Percentiles rank a stretch among this genome's conserved stretches.
Conservation (phyloP, 75 land plant genomes). For the Chamaecyparis obtusa region DNA sequence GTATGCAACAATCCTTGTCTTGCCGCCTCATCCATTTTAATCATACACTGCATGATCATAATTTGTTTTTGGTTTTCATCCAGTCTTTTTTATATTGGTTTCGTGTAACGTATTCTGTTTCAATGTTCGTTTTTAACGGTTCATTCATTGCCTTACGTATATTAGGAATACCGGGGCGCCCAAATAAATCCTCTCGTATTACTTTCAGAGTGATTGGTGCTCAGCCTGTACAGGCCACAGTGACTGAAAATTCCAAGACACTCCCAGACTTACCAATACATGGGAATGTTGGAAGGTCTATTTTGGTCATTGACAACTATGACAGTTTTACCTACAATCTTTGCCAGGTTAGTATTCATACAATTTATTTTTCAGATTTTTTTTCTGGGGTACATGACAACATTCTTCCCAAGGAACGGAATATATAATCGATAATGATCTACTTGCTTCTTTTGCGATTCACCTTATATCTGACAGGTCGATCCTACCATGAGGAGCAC, state of each 20-base stretch:
- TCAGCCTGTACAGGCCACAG: background rate
- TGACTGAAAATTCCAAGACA: background rate
- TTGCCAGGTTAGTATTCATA: conserved; percentile 63
- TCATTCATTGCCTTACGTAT: background rate
- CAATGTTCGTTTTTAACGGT: background rate
- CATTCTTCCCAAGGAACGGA: background rate
- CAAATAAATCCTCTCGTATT: background rate
- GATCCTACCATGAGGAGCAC: background rate
- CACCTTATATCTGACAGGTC: background rate
- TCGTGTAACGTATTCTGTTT: background rate
- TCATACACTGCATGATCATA: background rate
- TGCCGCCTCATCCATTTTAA: background rate
- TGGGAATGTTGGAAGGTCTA: conserved; percentile 24
- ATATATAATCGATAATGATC: background rate
- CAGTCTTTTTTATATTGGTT: background rate
- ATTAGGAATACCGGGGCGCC: background rate
- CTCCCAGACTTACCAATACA: background rate
- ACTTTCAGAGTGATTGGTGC: background rate
- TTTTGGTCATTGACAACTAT: conserved; percentile 95
- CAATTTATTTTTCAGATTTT: background rate
- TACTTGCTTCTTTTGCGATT: background rate
- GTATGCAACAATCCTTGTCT: background rate
- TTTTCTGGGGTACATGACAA: background rate
- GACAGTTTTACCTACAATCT: conserved; percentile 99
- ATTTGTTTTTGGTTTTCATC: background rate